Evolutionary conservation across 1,139 yeast genomes (phyloP).

Genomic region (Protomyces inouyei): DNA sequence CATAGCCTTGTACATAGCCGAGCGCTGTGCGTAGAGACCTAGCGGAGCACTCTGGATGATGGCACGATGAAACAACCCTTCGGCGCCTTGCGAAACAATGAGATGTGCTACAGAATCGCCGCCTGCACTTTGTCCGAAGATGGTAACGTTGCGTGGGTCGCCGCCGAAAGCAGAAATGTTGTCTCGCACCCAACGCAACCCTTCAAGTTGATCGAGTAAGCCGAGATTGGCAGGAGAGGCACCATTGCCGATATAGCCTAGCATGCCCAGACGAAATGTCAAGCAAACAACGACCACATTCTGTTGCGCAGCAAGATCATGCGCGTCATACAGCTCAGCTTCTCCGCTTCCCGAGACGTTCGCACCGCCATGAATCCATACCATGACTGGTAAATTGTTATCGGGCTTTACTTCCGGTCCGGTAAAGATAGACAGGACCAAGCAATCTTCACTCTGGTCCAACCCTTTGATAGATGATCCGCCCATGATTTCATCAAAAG

Average conservation of each 20-base stretch:
- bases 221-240: constrained; percentile 36
- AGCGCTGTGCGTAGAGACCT: not conserved
- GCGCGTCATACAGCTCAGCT: not conserved
- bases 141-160: constrained; percentile 35
- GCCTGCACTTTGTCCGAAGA: not conserved
- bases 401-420: not conserved
- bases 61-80: not conserved
- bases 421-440: not conserved
- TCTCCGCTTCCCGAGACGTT: not conserved
- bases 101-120: not conserved
- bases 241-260: not conserved
- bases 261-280: not conserved
- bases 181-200: constrained; percentile 41
- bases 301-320: not conserved
- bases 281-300: not conserved
- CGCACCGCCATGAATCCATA: constrained; percentile 1
- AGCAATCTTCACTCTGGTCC: constrained; percentile 1
- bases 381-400: not conserved
- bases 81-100: not conserved
- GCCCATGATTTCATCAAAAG: not conserved
- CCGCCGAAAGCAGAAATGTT: constrained; percentile 42
- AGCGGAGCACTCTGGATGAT: constrained; percentile 7
- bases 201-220: constrained; percentile 39
- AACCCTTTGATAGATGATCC: not conserved
- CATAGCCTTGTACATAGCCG: not conserved